Evolutionary conservation across 2,329 filamentous ascomycete species (phyloP).

Genomic region (Calonectria crousiana): DNA sequence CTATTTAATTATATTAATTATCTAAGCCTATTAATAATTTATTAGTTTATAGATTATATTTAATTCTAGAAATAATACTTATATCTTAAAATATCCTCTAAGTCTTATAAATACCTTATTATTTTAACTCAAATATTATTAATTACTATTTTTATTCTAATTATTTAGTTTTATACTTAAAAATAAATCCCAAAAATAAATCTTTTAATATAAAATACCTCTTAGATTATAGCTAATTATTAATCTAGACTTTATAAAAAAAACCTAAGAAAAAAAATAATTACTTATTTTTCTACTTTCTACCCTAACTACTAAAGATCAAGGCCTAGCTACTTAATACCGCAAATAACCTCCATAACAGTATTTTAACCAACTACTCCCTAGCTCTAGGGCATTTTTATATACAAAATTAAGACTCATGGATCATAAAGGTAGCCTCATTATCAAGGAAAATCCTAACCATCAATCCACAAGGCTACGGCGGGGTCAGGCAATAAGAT

Average conservation of each 20-base stretch:
- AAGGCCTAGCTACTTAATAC: too few species aligned
- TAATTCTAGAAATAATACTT: not conserved
- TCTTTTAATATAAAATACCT: not conserved
- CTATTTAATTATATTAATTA: not conserved
- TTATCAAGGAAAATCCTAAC: too few species aligned
- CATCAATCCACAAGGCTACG: too few species aligned
- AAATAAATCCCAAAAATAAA: not conserved
- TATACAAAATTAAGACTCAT: too few species aligned
- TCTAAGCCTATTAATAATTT: not conserved
- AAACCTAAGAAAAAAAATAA: too few species aligned
- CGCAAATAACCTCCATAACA: too few species aligned
- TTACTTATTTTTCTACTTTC: too few species aligned
- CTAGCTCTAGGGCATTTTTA: too few species aligned
- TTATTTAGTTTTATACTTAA: not conserved
- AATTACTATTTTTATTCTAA: not conserved
- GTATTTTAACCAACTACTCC: too few species aligned
- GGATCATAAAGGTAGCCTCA: too few species aligned
- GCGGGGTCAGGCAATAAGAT: too few species aligned
- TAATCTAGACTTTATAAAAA: not conserved
- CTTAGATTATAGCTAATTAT: not conserved
- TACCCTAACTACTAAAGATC: too few species aligned
- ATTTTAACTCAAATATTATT: not conserved
- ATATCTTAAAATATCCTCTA: not conserved
- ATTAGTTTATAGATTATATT: not conserved
- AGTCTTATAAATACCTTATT: not conserved